A percentile compares a stretch with the other conserved stretches of the same genome.
Conservation (phyloP, 2,329 filamentous ascomycete genomes). For the Apiospora phragmitis region DNA sequence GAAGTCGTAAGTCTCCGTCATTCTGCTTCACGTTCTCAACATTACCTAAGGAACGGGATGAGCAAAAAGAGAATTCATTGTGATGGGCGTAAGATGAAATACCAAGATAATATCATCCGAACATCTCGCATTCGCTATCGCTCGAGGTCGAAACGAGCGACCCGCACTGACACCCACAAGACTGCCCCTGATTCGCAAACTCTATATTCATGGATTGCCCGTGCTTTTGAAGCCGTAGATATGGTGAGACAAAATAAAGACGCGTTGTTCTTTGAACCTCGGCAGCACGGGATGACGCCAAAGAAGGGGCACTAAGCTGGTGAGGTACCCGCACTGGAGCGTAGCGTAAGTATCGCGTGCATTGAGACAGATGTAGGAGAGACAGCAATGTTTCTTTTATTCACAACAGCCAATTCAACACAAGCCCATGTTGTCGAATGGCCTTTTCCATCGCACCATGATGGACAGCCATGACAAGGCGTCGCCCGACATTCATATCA, state of each 20-base stretch:
- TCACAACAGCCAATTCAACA: too few relatives aligned
- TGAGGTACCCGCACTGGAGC: neutral
- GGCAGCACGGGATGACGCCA: neutral
- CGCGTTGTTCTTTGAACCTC: neutral
- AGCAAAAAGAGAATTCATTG: neutral
- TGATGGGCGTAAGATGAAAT: neutral
- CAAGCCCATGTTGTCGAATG: too few relatives aligned
- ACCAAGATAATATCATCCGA: neutral
- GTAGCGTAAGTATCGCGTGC: neutral
- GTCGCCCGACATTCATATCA: too few relatives aligned
- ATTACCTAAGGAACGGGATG: neutral
- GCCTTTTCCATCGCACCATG: too few relatives aligned
- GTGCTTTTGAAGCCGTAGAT: neutral
- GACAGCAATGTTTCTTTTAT: neutral
- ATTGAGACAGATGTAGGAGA: neutral
- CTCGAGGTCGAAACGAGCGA: neutral
- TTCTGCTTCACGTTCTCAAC: neutral
- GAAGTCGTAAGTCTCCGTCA: conserved; percentile 42
- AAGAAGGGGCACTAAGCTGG: neutral
- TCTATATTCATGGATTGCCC: neutral
- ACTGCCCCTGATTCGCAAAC: neutral
- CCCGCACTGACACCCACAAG: neutral
- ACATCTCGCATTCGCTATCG: neutral
- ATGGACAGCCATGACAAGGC: too few relatives aligned
- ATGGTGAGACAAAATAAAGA: neutral